phyloP scores from a whole-genome alignment of 768 basidiomycete species.

The Psilocybe tampanensis region DNA sequence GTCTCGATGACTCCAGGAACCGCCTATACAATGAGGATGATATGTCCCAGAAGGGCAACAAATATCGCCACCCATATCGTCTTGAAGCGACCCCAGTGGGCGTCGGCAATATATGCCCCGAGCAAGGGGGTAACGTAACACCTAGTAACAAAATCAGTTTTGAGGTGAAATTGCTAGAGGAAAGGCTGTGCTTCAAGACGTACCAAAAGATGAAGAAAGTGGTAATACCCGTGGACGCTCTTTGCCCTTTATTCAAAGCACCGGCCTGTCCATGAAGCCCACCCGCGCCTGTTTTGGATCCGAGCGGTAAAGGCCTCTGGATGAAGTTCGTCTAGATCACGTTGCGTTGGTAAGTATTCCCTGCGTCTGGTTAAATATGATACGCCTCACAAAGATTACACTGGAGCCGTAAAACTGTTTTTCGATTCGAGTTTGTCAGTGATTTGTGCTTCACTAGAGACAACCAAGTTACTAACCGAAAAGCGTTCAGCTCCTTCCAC shows the following conservation, averaged over 20 bases:
- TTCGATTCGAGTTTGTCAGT: constrained; percentile 10
- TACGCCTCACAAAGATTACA: constrained; percentile 54
- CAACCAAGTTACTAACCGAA: constrained; percentile 47
- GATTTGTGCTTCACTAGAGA: no score
- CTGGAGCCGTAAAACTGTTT: constrained; percentile 47
- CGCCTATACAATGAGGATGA: constrained; percentile 66
- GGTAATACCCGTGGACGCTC: constrained; percentile 68
- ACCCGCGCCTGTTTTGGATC: constrained; percentile 70
- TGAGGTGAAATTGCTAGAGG: no score
- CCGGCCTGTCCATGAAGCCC: constrained; percentile 59
- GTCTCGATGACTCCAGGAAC: constrained; percentile 66
- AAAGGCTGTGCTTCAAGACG: constrained; percentile 11
- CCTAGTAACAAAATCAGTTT: constrained; percentile 34
- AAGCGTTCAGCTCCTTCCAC: constrained; percentile 77
- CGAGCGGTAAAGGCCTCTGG: constrained; percentile 66
- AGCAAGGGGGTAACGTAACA: constrained; percentile 66
- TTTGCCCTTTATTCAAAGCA: constrained; percentile 68
- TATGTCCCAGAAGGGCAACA: constrained; percentile 67
- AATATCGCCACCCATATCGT: constrained; percentile 67
- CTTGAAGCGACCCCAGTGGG: constrained; percentile 73
- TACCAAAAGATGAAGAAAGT: constrained; percentile 77
- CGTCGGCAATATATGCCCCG: constrained; percentile 76
- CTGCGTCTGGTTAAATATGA: not conserved
- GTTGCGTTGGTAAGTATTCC: not conserved
- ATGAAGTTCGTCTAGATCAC: constrained; percentile 68